A percentile compares a stretch with the other conserved stretches of the same genome.
phyloP scores from a whole-genome alignment of 169 alveolate species.

The Cryptosporidium andersoni region DNA sequence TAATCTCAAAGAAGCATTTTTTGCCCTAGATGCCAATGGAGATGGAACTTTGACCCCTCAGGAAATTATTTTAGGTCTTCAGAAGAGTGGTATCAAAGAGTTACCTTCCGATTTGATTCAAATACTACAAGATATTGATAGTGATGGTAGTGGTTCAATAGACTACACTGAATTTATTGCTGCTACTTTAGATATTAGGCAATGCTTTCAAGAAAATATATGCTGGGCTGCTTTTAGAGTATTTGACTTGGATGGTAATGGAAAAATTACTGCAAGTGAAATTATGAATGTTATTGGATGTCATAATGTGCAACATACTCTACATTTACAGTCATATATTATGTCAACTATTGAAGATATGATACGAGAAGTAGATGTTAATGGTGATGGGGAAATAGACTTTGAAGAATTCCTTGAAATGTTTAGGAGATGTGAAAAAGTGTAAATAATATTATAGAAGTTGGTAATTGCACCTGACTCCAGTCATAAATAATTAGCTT shows the following conservation, averaged over 20 bases:
- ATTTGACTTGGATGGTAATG: slow-evolving; percentile 83
- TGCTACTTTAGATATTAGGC: slow-evolving; percentile 79
- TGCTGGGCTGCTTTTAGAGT: slow-evolving; percentile 81
- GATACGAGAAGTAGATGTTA: slow-evolving; percentile 76
- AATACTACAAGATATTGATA: slow-evolving; percentile 83
- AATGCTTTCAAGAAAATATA: slow-evolving; percentile 74
- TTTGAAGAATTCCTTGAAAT: slow-evolving; percentile 72
- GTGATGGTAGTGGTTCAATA: slow-evolving; percentile 87
- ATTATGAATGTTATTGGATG: slow-evolving; percentile 76
- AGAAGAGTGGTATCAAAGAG: slow-evolving; percentile 75
- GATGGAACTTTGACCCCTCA: slow-evolving; percentile 76
- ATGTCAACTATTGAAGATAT: slow-evolving; percentile 63
- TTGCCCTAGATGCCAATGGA: slow-evolving; percentile 75
- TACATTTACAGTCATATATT: slow-evolving; percentile 69
- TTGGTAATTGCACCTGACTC: neutral
- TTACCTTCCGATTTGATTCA: slow-evolving; percentile 78
- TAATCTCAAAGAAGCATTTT: slow-evolving; percentile 73
- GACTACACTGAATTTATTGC: slow-evolving; percentile 85
- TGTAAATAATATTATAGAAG: neutral
- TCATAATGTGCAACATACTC: slow-evolving; percentile 69
- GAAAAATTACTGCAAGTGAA: slow-evolving; percentile 81
- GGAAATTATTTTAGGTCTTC: slow-evolving; percentile 74
- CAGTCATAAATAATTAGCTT: slow-evolving; percentile 5
- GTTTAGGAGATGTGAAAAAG: slow-evolving; percentile 68
- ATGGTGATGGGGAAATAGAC: slow-evolving; percentile 79